phyloP scores from a whole-genome alignment of 2,329 filamentous ascomycete genomes.

The Diaporthe nobilis region DNA sequence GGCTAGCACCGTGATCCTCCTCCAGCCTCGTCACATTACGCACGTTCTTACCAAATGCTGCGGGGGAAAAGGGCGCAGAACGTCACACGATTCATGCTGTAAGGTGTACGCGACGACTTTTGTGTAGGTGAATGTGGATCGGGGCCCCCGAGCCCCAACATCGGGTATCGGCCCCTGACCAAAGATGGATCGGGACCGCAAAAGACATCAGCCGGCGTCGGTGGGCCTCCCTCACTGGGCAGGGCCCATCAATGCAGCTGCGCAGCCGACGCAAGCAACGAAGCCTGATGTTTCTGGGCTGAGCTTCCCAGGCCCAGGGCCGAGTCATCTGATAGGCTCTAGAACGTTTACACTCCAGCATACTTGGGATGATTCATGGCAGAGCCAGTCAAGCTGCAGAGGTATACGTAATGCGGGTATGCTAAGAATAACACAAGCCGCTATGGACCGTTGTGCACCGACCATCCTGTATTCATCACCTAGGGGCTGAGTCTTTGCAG shows the following conservation, averaged over 20 bases:
- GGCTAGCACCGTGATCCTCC: not conserved
- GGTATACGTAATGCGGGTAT: not conserved
- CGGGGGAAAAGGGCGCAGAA: not conserved
- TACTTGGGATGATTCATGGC: constrained; percentile 6
- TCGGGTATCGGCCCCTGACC: constrained; percentile 5
- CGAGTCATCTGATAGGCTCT: not conserved
- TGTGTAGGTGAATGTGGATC: not conserved
- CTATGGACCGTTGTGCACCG: not conserved
- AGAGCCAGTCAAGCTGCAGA: not conserved
- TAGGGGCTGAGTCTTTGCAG: not conserved
- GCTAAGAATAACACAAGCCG: not conserved
- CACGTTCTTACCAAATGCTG: not conserved
- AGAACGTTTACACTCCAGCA: not conserved
- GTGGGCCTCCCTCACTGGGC: not conserved
- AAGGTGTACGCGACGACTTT: constrained; percentile 2
- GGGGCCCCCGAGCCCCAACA: not conserved
- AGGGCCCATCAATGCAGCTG: not conserved
- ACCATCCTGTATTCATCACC: constrained; percentile 10
- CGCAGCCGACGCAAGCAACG: constrained; percentile 2
- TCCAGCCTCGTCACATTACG: constrained; percentile 6
- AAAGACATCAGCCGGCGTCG: not conserved
- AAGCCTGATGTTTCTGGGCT: not conserved
- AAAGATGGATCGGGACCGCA: not conserved
- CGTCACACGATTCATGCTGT: not conserved
- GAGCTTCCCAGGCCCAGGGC: not conserved